Evolutionary conservation across 768 basidiomycete genomes (phyloP), one percentile per base, ranked within the genome.

Genomic region (Exsudoporus frostii): DNA sequence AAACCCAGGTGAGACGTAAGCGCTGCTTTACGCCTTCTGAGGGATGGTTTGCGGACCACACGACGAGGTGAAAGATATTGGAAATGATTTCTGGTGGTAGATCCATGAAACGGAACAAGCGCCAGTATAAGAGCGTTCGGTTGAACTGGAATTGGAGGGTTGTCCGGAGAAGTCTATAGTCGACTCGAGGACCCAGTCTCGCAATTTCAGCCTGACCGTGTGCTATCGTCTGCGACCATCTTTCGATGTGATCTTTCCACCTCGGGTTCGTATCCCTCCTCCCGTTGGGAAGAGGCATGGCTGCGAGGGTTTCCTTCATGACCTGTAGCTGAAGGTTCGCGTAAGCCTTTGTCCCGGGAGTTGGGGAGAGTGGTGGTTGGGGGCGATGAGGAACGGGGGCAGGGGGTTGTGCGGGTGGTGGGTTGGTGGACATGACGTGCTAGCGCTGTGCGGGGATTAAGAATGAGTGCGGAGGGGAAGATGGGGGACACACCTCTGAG

Each of bases 1-100:
- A 89, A 19, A 82, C 78, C 76, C 79, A 82, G 9, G 84, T 83
- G 53, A 88, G 62, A 45, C 61, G 63, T 32, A 83, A 63, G 45
- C 85, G 82, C 38, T 62, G 57, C 43, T 36, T 55, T 19, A 78
- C 68, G 11, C 75, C 74, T 22, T 64, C 56, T 6, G 57, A 50
- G 15, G 76, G 72, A 39, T 72, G 60, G 39, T 59, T 56, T 20
- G 74, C 61, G n/a, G 79, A 76, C 85, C 82, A 86, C 37, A 74
- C 75, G 34, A 82, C 76, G 59, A 72, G 73, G 53, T 80, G 84
- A 59, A 90, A 80, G 58, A 90, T 85, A 53, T 81, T 77, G 68
- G 68, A 70, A 54, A 89, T 70, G 50, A 90, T 82, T 64, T 90
- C 88, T 29, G 73, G 65, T 3, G 88, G 88, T 4, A 89, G 75